A percentile compares a stretch with the other conserved stretches of the same genome.
Evolutionary conservation across 345 rosid species (phyloP).

Genomic region (Dipteronia sinensis): DNA sequence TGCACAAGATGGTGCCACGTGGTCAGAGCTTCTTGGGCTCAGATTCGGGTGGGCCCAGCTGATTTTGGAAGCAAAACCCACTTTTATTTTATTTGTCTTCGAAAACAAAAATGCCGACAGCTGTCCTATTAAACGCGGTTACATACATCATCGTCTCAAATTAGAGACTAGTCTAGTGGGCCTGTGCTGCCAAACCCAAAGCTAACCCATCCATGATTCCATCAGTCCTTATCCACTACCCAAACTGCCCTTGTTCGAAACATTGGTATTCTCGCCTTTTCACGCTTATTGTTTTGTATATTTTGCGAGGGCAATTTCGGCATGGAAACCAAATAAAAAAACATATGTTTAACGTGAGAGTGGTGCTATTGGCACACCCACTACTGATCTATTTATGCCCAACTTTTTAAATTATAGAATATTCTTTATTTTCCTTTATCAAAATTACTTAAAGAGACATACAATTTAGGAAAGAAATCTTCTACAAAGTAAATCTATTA

Average conservation of each 20-base stretch:
- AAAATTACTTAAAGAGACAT: too few species aligned
- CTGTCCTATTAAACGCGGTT: constrained; percentile 34
- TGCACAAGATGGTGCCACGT: constrained; percentile 5
- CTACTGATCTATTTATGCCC: too few species aligned
- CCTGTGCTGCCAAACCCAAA: constrained; percentile 13
- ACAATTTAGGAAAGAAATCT: too few species aligned
- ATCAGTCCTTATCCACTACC: constrained; percentile 25
- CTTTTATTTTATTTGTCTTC: neutral
- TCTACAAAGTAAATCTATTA: too few species aligned
- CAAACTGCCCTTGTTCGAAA: constrained; percentile 23
- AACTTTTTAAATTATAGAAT: too few species aligned
- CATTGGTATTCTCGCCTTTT: neutral
- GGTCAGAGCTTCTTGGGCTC: neutral
- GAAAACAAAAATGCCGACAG: constrained; percentile 27
- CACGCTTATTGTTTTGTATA: neutral
- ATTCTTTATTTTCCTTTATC: too few species aligned
- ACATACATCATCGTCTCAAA: constrained; percentile 6
- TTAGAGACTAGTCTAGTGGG: constrained; percentile 8
- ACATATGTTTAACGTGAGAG: too few species aligned
- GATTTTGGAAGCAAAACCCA: neutral
- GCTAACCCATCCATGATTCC: neutral
- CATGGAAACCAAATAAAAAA: neutral
- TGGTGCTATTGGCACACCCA: too few species aligned
- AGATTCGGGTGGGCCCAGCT: neutral
- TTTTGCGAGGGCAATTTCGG: constrained; percentile 17